These are phyloP conservation scores for Cercospora sp. DNA, from an alignment of 2,329 filamentous ascomycete species.

Conservation along the genomic window DNA sequence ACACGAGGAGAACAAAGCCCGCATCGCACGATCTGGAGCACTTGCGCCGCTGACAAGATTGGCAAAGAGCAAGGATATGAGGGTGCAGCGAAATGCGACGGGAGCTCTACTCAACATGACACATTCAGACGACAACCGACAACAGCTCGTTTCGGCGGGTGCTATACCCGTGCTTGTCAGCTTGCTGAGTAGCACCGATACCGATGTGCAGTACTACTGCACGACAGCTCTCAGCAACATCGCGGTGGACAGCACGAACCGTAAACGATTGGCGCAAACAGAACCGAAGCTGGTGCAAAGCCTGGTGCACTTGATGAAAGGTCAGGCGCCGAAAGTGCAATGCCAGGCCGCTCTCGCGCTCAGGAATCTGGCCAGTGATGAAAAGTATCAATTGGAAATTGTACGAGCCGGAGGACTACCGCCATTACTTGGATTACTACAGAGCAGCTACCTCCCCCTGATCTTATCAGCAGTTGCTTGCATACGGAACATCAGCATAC, in stretches of 20 bases:
- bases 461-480: conserved; percentile 97
- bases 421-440: conserved; percentile 82
- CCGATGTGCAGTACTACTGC: conserved; percentile 99
- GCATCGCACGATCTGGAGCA: conserved; percentile 93
- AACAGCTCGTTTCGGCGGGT: conserved; percentile 94
- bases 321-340: conserved; percentile 94
- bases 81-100: conserved; percentile 95
- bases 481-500: conserved; percentile 98
- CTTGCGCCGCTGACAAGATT: conserved; percentile 85
- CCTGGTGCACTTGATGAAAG: conserved; percentile 94
- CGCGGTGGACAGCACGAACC: conserved; percentile 87
- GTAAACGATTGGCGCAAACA: conserved; percentile 85
- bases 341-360: conserved; percentile 94
- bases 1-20: conserved; percentile 98
- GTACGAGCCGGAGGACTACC: conserved; percentile 83
- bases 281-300: conserved; percentile 91
- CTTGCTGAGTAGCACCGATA: conserved; percentile 85
- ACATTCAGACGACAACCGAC: conserved; percentile 96
- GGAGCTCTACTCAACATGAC: conserved; percentile 98
- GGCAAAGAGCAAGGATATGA: conserved; percentile 97
- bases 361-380: conserved; percentile 92
- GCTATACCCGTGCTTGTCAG: conserved; percentile 98
- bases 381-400: conserved; percentile 98
- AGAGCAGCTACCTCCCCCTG: conserved; percentile 92
- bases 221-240: conserved; percentile 98